Base-by-base conservation (phyloP, 2,329 filamentous ascomycete species). In the Erysiphe pulchra region DNA sequence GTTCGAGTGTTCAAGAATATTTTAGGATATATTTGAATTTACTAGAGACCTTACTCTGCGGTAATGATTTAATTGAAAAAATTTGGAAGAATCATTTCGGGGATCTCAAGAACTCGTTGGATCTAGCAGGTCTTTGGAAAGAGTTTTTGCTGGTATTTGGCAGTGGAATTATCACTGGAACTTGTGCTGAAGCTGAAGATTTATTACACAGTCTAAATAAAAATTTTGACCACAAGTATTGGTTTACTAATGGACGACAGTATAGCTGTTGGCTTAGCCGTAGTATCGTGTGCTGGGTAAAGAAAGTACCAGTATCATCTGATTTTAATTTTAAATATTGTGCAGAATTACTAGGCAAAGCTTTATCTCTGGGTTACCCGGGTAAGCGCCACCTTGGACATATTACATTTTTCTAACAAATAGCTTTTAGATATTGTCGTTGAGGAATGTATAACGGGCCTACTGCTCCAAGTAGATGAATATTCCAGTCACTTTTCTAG, bases 111-210 rank as follows among this genome's bases (percentile, higher is more conserved):
- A 13, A 57, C 58, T 12, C 40, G 9, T 11, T 43, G 20, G 67
- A 68, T 52, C 65, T 63, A 45, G 66, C 63, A 45, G 58, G 74
- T 42, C 60, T 73, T 33, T 80, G 75, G 77, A 75, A 69, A 54
- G 75, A 81, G 50, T 63, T 73, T 46, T 59, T 72, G n/a, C 62
- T 64, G 13, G 60, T 77, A 28, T 53, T 75, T 39, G 73, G 68
- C 20, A 71, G 73, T 18, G 73, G 77, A 45, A 74, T 67, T 53
- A 54, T 80, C 5, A 52, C 78, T 1, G 68, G 72, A 1, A 60
- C 66, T 18, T 61, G 65, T 50, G 74, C 75, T 20, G 72, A 79
- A 58, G 65, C 65, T 13, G 58, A 68, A 45, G 53, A 58, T 46
- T 50, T 63, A n/a, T 50, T 61, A 17, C 59, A 60, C 47, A 53